Evolutionary conservation across 805 yeast species (phyloP), one percentile per base, ranked within the genome.

Genomic region (Nakazawaea laoshanensis): DNA sequence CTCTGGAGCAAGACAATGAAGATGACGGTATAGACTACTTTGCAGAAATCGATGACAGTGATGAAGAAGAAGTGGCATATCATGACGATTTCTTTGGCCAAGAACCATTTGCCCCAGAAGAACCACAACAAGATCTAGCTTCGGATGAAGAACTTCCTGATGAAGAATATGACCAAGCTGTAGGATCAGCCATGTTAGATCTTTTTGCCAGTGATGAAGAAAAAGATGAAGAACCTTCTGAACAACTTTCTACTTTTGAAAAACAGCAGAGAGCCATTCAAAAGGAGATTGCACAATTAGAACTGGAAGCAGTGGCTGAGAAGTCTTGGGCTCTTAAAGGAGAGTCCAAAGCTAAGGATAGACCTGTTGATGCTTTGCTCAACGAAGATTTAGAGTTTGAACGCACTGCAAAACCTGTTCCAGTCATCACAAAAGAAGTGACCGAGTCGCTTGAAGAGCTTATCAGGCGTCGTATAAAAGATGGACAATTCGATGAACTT

Each of bases 281-380:
- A 47, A 66, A 70, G 22, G 94, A 92, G 55, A 92, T 92, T 40
- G 70, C 70, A 22, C 66, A 70, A 44, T 63, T 88, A 31, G 98
- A 89, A 57, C 74, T 76, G 28, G 96, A 88, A 52, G 78, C 92
- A 12, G 77, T 89, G 19, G 92, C 88, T 4, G 89, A 81, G 37
- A 89, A 92, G 61, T 77, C 76, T 47, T 89, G 98, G 98, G 76
- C 95, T 6, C 68, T 89, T 73, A 81, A 77, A 47, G 98, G 98
- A 58, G 98, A 92, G 58, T 87, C 85, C 2, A 70, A 71, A 37
- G 83, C 87, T 2, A 74, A 70, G 41, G 81, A 79, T 43, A 70
- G 98, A 50, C 95, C 94, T 6, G 63, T 65, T 27, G 96, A 92
- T 59, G 79, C 96, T 2, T 63, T 92, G 24, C 55, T 92, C 37